These are phyloP conservation scores for Epichloe sp. DNA, from an alignment of 2,329 filamentous ascomycete species.

Conservation along the genomic window DNA sequence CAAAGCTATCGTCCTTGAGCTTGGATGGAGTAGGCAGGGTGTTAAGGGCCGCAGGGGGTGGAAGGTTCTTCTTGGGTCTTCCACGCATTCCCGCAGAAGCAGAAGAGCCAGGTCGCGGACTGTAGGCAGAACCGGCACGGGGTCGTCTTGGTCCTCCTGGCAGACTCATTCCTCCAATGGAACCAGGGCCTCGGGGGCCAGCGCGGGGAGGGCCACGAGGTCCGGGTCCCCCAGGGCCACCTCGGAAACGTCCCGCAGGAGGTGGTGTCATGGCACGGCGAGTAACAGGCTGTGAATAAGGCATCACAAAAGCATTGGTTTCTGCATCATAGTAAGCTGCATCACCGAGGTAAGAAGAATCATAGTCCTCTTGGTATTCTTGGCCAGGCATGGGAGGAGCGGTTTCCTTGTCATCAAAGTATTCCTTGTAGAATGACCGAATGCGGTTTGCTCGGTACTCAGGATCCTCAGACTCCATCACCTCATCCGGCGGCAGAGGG, in stretches of 20 bases:
- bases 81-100: constrained; percentile 37
- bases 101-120: constrained; percentile 45
- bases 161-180: constrained; percentile 34
- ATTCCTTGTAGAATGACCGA: constrained; percentile 98
- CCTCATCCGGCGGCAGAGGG: constrained; percentile 76
- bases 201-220: constrained; percentile 13
- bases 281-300: constrained; percentile 72
- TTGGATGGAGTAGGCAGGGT: constrained; percentile 77
- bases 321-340: constrained; percentile 53
- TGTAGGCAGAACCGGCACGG: constrained; percentile 32
- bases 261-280: constrained; percentile 95
- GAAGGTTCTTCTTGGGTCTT: constrained; percentile 33
- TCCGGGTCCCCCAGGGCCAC: constrained; percentile 17
- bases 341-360: constrained; percentile 56
- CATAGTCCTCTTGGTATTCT: constrained; percentile 64
- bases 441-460: constrained; percentile 93
- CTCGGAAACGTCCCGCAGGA: constrained; percentile 41
- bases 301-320: constrained; percentile 59
- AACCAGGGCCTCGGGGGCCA: constrained; percentile 27
- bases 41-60: constrained; percentile 60
- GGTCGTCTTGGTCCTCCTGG: constrained; percentile 38
- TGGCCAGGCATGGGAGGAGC: constrained; percentile 27
- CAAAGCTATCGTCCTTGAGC: constrained; percentile 69
- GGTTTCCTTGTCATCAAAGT: constrained; percentile 71
- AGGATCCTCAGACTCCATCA: constrained; percentile 69